Evolutionary conservation across 208 protist species (phyloP).

Genomic region (Crithidia mellificae): DNA sequence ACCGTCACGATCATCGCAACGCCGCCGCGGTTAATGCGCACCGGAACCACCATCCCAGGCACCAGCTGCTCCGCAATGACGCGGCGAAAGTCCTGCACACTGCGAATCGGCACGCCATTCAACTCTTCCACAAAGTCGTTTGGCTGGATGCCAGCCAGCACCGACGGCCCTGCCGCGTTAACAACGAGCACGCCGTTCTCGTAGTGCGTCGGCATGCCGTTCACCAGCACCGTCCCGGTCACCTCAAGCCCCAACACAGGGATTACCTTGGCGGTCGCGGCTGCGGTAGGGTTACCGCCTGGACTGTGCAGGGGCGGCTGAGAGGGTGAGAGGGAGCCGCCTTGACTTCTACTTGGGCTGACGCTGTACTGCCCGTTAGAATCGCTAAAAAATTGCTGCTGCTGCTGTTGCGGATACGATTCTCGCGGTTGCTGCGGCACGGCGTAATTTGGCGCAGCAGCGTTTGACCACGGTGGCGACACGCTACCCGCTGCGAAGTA

Average conservation of each 20-base stretch:
- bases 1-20: slow-evolving; percentile 40
- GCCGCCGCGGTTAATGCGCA: slow-evolving; percentile 53
- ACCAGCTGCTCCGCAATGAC: slow-evolving; percentile 37
- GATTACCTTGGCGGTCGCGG: slow-evolving; percentile 6
- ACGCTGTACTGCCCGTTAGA: neutral
- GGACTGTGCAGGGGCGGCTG: neutral
- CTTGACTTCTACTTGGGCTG: slow-evolving; percentile 8
- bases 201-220: slow-evolving; percentile 60
- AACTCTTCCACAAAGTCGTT: slow-evolving; percentile 62
- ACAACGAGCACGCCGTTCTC: slow-evolving; percentile 67
- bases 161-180: slow-evolving; percentile 55
- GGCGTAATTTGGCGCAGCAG: neutral
- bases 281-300: neutral
- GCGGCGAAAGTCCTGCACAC: slow-evolving; percentile 47
- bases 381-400: neutral
- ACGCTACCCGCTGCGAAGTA: neutral
- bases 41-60: slow-evolving; percentile 37
- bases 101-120: slow-evolving; percentile 41
- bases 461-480: neutral
- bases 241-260: slow-evolving; percentile 67
- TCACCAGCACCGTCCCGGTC: slow-evolving; percentile 52
- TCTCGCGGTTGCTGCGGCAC: too few species aligned
- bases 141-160: slow-evolving; percentile 52
- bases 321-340: slow-evolving; percentile 8
- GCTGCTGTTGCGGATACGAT: neutral